These are phyloP conservation scores for Penicillium occitanis DNA, from an alignment of 2,329 filamentous ascomycete species.

Conservation along the genomic window DNA sequence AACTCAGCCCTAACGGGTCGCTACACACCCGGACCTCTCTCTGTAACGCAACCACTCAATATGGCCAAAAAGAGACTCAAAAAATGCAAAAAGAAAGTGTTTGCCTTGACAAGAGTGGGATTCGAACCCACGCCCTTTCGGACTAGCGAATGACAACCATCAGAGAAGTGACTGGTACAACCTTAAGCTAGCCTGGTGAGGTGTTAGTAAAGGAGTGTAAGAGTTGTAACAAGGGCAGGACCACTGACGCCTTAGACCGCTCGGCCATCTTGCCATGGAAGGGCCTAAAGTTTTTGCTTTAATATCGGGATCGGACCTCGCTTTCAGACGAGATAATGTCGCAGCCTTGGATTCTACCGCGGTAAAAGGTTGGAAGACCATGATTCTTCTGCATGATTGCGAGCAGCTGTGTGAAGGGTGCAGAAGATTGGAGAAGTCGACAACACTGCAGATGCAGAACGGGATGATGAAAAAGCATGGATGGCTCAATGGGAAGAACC, in stretches of 20 bases:
- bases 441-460: background rate
- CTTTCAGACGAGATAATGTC: background rate
- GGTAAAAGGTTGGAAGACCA: too few relatives aligned
- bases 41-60: background rate
- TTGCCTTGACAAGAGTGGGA: background rate
- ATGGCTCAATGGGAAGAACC: background rate
- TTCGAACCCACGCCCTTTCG: conserved; percentile 1
- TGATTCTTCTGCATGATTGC: too few relatives aligned
- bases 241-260: too few relatives aligned
- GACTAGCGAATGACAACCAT: background rate
- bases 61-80: background rate
- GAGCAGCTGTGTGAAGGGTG: too few relatives aligned
- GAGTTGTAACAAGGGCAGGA: too few relatives aligned
- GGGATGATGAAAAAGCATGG: background rate
- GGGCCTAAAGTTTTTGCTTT: too few relatives aligned
- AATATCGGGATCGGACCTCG: too few relatives aligned
- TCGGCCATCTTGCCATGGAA: too few relatives aligned
- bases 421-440: too few relatives aligned
- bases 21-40: background rate
- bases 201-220: background rate
- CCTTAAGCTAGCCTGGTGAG: background rate
- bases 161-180: background rate
- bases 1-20: background rate
- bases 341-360: too few relatives aligned
- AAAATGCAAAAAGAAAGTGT: background rate